phyloP scores from a whole-genome alignment of 495 filamentous ascomycete species.

The Annulohypoxylon bovei region DNA sequence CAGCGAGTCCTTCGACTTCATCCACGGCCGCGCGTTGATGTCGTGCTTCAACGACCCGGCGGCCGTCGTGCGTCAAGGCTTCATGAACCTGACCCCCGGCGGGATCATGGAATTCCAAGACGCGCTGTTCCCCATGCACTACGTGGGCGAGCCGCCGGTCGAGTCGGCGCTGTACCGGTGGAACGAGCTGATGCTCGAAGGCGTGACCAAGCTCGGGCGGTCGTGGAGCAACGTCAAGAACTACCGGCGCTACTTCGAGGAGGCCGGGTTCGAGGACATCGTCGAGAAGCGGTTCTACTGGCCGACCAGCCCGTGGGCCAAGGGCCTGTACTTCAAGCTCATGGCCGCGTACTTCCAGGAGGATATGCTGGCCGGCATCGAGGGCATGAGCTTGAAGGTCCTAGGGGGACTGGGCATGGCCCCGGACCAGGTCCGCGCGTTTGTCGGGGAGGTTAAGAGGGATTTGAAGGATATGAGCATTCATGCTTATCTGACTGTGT shows the following conservation, averaged over 20 bases:
- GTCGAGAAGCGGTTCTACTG: slow-evolving; percentile 46
- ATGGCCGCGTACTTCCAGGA: slow-evolving; percentile 44
- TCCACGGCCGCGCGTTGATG: slow-evolving; percentile 62
- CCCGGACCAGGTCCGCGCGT: slow-evolving; percentile 33
- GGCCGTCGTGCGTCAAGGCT: slow-evolving; percentile 56
- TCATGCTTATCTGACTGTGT: slow-evolving; percentile 48
- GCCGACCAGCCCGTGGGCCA: slow-evolving; percentile 48
- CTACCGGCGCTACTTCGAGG: slow-evolving; percentile 41
- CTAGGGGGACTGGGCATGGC: slow-evolving; percentile 42
- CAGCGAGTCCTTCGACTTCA: slow-evolving; percentile 60
- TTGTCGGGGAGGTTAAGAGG: slow-evolving; percentile 42
- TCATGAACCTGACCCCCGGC: slow-evolving; percentile 58
- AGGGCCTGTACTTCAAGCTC: slow-evolving; percentile 45
- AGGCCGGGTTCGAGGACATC: slow-evolving; percentile 45
- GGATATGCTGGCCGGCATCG: slow-evolving; percentile 41
- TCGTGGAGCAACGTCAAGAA: slow-evolving; percentile 44
- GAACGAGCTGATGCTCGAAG: slow-evolving; percentile 50
- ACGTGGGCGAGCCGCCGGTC: slow-evolving; percentile 42
- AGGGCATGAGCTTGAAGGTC: slow-evolving; percentile 45
- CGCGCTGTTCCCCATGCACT: slow-evolving; percentile 44
- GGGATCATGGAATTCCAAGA: slow-evolving; percentile 64
- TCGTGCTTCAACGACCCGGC: slow-evolving; percentile 62
- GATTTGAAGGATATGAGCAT: slow-evolving; percentile 42
- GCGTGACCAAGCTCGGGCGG: slow-evolving; percentile 44
- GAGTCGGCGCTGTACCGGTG: slow-evolving; percentile 47